A percentile compares a stretch with the other conserved stretches of the same genome.
Conservation (phyloP, 2,329 filamentous ascomycete genomes). For the Diplodia mutila region DNA sequence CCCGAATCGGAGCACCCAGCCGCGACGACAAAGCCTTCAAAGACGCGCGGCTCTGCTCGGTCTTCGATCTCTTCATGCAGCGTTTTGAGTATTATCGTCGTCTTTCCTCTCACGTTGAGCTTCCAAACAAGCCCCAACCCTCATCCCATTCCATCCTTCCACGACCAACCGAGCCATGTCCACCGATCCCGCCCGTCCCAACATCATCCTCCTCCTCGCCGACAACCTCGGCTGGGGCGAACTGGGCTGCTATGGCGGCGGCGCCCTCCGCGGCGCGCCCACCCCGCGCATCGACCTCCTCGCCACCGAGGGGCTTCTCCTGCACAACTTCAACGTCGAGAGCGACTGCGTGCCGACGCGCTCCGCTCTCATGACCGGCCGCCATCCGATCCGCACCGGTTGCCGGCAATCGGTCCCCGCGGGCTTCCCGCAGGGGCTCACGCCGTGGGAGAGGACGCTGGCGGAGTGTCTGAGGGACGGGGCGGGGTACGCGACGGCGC, state of each 20-base stretch:
- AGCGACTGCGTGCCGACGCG: not conserved
- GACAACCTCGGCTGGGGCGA: conserved; percentile 4
- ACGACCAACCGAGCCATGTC: not conserved
- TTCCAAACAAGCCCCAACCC: too few relatives aligned
- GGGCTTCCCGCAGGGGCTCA: not conserved
- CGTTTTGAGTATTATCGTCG: too few relatives aligned
- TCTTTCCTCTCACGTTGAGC: too few relatives aligned
- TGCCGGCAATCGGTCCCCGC: not conserved
- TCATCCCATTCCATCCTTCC: too few relatives aligned
- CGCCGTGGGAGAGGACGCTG: conserved; percentile 1
- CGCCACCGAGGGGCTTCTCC: not conserved
- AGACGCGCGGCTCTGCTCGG: too few relatives aligned
- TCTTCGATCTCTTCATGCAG: too few relatives aligned
- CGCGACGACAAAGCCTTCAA: too few relatives aligned
- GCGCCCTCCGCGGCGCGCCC: not conserved
- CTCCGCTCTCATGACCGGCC: not conserved
- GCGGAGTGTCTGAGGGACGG: not conserved
- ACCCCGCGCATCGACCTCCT: not conserved
- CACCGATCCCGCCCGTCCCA: not conserved
- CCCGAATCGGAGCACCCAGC: not conserved
- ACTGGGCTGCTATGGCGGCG: not conserved
- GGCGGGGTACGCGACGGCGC: not conserved
- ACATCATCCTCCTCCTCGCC: not conserved
- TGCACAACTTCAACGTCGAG: conserved; percentile 15
- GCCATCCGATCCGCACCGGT: not conserved